Evolutionary conservation across 495 filamentous ascomycete genomes (phyloP), one percentile per base, ranked within the genome.

Genomic region (Haplographium delicatum): DNA sequence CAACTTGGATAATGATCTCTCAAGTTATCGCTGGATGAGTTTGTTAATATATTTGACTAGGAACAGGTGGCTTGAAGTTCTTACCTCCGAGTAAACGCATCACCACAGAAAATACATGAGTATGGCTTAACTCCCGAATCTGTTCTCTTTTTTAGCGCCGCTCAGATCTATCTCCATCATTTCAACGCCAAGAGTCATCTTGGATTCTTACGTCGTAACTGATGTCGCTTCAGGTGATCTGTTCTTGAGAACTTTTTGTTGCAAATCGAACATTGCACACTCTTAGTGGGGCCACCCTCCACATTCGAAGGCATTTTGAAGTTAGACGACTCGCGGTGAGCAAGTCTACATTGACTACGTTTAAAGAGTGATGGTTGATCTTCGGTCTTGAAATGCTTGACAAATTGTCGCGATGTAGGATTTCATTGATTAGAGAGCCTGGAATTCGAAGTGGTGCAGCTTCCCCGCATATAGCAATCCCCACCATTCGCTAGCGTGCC

Each of bases 81-180:
- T 30, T 46, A 43, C 54, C 54, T 57, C 27, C 54, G 48, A 3
- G 47, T 57, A 37, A 57, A 57, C 13, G 42, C 42, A 35, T 57
- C 49, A n/a, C 28, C n/a, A 26, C 54, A 57, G 24, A 51, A 57
- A 10, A 51, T 38, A 31, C 54, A 57, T 3, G 48, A 41, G 27
- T 57, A 57, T 6, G 54, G 54, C 38, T 56, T 56, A 2, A 56
- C 42, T 16, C 53, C 53, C 5, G 53, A 56, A 45, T 56, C 53
- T 56, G 46, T 4, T 28, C 18, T 41, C 41, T 4, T 6, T 5
- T 16, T 53, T 10, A 53, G 43, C 28, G 6, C 5, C 23, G n/a
- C n/a, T 43, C 22, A 7, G 28, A 18, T 20, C 33, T 13, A 39
- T 43, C 27, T 43, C 10, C 18, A 11, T 25, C 19, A 18, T 23